Conservation (phyloP, 2,329 filamentous ascomycete species). For the Fonsecaea pedrosoi region DNA sequence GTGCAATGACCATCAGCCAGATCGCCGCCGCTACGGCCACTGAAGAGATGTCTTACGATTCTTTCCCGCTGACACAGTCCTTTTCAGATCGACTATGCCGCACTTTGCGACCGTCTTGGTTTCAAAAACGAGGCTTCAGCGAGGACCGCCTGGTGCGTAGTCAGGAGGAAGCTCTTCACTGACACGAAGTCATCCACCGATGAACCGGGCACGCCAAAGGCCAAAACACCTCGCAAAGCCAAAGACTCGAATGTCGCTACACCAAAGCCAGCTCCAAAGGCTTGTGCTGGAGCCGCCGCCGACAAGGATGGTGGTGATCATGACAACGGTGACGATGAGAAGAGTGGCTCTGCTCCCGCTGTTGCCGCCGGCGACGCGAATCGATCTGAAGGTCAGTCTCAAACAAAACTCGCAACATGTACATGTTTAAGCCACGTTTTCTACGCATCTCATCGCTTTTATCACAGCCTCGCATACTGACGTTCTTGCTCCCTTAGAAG, state of each 20-base stretch:
- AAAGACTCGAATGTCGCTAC: slow-evolving; percentile 27
- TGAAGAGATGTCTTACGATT: background rate
- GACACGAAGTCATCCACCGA: slow-evolving; percentile 10
- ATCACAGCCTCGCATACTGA: background rate
- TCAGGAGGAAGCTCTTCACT: slow-evolving; percentile 48
- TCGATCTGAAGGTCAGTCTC: slow-evolving; percentile 13
- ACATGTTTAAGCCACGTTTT: background rate
- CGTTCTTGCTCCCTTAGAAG: background rate
- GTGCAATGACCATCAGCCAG: background rate
- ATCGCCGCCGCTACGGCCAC: background rate
- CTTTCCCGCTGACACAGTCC: slow-evolving; percentile 22
- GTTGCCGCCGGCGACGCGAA: background rate
- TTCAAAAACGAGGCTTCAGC: slow-evolving; percentile 49
- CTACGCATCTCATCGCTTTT: background rate
- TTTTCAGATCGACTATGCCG: slow-evolving; percentile 46
- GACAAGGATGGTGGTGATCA: slow-evolving; percentile 16
- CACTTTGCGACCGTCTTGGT: slow-evolving; percentile 46
- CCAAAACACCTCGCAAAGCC: slow-evolving; percentile 31
- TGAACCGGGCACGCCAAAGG: slow-evolving; percentile 10
- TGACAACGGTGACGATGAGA: slow-evolving; percentile 5
- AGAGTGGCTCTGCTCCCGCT: background rate
- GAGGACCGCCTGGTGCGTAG: slow-evolving; percentile 45
- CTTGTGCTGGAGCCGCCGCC: background rate
- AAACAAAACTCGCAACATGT: background rate
- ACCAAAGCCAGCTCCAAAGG: slow-evolving; percentile 16